A percentile compares a stretch with the other conserved stretches of the same genome.
These are phyloP conservation scores for Globisporangium viniferum DNA, from an alignment of 352 stramenopile genomes.

Conservation along the genomic window DNA sequence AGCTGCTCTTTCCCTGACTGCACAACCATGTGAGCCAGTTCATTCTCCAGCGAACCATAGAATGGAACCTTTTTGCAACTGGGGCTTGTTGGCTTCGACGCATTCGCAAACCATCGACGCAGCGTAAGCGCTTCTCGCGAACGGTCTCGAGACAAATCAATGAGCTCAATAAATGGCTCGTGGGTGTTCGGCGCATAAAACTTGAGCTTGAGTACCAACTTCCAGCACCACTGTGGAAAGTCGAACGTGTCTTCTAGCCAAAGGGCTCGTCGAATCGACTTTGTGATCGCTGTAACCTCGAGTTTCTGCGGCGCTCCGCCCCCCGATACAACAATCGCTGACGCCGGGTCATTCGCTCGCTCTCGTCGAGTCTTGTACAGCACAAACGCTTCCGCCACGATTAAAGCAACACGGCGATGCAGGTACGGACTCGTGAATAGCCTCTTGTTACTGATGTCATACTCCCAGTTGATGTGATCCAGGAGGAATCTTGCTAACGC, in stretches of 20 bases:
- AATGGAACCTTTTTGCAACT: constrained; percentile 41
- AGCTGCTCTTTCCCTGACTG: not conserved
- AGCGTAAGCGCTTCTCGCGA: constrained; percentile 73
- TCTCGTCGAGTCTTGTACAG: constrained; percentile 58
- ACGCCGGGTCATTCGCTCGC: constrained; percentile 32
- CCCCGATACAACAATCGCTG: constrained; percentile 38
- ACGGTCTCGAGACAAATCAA: constrained; percentile 70
- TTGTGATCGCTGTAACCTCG: constrained; percentile 53
- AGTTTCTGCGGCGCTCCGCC: constrained; percentile 49
- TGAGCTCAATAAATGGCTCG: constrained; percentile 61
- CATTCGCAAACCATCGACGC: constrained; percentile 67
- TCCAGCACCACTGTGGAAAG: constrained; percentile 85
- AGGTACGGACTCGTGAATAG: constrained; percentile 68
- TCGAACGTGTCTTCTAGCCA: constrained; percentile 65
- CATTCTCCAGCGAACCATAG: constrained; percentile 45
- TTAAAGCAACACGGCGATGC: constrained; percentile 76
- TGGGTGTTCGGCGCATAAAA: constrained; percentile 77
- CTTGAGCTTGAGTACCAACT: constrained; percentile 74
- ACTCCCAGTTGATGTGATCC: constrained; percentile 86
- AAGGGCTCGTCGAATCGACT: constrained; percentile 71
- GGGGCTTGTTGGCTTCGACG: constrained; percentile 24
- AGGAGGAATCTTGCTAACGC: constrained; percentile 71
- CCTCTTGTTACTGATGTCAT: constrained; percentile 51
- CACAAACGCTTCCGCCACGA: constrained; percentile 74
- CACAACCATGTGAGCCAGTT: constrained; percentile 24